Percentiles rank a stretch among this genome's conserved stretches.
Evolutionary conservation across 345 rosid genomes (phyloP).

Genomic region (Eucalyptus melliodora): DNA sequence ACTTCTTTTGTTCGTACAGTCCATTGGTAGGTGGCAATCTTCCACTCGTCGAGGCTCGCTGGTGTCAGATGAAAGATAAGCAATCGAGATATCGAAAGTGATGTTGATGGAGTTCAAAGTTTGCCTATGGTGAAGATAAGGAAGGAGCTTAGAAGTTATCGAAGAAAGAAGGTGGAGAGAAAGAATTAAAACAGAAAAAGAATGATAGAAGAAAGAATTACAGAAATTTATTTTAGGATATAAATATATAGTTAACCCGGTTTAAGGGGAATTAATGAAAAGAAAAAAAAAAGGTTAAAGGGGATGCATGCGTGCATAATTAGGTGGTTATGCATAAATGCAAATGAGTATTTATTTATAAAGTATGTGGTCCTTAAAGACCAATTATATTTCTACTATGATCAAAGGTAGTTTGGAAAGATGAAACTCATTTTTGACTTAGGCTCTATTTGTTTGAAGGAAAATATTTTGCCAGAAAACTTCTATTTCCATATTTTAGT

Average conservation of each 20-base stretch:
- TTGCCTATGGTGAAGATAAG: too few relatives aligned
- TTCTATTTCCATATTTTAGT: background rate
- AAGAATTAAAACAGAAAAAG: too few relatives aligned
- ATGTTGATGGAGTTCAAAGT: background rate
- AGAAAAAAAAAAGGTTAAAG: too few relatives aligned
- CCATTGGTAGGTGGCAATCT: background rate
- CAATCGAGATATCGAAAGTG: background rate
- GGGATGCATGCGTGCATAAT: too few relatives aligned
- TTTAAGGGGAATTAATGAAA: too few relatives aligned
- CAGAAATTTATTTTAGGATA: background rate
- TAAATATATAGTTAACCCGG: background rate
- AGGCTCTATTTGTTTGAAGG: background rate
- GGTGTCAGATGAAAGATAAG: too few relatives aligned
- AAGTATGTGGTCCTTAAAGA: background rate
- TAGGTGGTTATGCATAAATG: too few relatives aligned
- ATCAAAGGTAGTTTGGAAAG: background rate
- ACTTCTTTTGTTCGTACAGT: too few relatives aligned
- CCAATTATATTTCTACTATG: background rate
- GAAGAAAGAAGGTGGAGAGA: too few relatives aligned
- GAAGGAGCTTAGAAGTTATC: too few relatives aligned
- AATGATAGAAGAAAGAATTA: too few relatives aligned
- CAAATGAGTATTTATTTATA: too few relatives aligned
- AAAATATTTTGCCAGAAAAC: background rate
- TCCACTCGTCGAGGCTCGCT: background rate
- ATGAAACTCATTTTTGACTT: background rate